Evolutionary conservation across 768 basidiomycete genomes (phyloP), one percentile per base, ranked within the genome.

Genomic region (Cyclocybe aegerita): DNA sequence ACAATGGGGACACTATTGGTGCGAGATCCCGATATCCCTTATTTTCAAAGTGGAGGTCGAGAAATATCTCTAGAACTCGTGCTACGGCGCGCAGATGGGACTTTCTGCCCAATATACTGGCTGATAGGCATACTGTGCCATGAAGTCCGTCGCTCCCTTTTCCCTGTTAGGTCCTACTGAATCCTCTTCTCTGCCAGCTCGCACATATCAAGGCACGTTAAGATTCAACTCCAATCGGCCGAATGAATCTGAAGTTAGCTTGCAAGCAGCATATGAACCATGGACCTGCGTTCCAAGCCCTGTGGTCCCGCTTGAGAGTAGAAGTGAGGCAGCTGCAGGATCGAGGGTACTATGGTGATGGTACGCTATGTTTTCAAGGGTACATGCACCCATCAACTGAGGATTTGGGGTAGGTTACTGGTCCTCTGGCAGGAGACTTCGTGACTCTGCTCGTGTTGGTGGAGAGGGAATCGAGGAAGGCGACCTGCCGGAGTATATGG

Each of bases 261-360:
- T 30, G 6, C 29, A 15, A 36, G 23, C 56, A 91, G 88, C 84
- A 93, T 65, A 86, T 86, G 88, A 76, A 93, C 57, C 91, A 93
- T 58, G 86, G 88, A 0, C 71, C 81, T 5, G 81, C 72, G 0
- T 93, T 93, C 63, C 90, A 91, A 69, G 73, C 79, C 9, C 73
- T 91, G 2, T 91, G 91, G 87, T 73, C 68, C 30, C 79, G 76
- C 54, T 77, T 93, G 11, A 71, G 78, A 29, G 67, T 66, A 29
- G 88, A 93, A 62, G 86, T 92, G 4, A 71, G 80, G 31, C 75
- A 75, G 17, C 73, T 93, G n/a, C 90, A 91, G 62, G 71, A 70
- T 44, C 80, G 73, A 65, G 90, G 86, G 23, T 93, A 93, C 61
- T 91, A 85, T 46, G 91, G 91, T 1, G 91, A 93, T 64, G 91